These are phyloP conservation scores for Paramyrothecium sp. DNA, from an alignment of 2,329 filamentous ascomycete genomes.

Conservation along the genomic window DNA sequence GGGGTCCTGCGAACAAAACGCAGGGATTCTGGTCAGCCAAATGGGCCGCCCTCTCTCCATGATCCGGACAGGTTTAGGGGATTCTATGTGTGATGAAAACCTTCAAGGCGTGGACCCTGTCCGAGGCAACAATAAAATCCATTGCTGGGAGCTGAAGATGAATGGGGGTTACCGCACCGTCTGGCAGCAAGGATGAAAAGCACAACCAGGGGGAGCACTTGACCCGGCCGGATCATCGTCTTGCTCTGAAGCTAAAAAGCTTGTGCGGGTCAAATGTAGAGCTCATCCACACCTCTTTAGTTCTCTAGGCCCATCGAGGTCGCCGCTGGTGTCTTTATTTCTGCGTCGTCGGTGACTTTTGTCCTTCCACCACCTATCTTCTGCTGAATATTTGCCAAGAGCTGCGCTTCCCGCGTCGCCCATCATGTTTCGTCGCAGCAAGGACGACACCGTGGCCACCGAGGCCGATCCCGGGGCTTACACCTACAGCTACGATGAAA, in stretches of 20 bases:
- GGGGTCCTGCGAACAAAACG: too few species aligned
- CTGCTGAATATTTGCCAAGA: not conserved
- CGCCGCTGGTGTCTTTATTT: not conserved
- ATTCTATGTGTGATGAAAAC: too few species aligned
- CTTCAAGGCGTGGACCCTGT: too few species aligned
- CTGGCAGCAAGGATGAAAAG: not conserved
- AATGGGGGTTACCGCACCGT: not conserved
- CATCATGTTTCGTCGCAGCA: constrained; percentile 13
- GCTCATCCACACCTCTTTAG: not conserved
- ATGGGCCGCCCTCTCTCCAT: too few species aligned
- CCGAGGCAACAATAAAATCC: not conserved
- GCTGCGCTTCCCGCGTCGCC: not conserved
- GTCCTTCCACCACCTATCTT: not conserved
- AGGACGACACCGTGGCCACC: constrained; percentile 15
- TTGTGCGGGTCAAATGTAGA: not conserved
- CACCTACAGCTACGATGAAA: constrained; percentile 18
- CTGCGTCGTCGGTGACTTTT: not conserved
- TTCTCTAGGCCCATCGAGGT: not conserved
- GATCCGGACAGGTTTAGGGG: too few species aligned
- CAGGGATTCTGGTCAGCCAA: too few species aligned
- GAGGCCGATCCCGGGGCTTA: constrained; percentile 14
- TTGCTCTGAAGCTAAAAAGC: not conserved
- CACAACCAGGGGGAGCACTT: not conserved
- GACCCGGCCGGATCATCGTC: not conserved
- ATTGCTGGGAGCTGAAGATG: not conserved